Evolutionary conservation across 208 protist species (phyloP).

Genomic region (Acanthamoeba castellanii): DNA sequence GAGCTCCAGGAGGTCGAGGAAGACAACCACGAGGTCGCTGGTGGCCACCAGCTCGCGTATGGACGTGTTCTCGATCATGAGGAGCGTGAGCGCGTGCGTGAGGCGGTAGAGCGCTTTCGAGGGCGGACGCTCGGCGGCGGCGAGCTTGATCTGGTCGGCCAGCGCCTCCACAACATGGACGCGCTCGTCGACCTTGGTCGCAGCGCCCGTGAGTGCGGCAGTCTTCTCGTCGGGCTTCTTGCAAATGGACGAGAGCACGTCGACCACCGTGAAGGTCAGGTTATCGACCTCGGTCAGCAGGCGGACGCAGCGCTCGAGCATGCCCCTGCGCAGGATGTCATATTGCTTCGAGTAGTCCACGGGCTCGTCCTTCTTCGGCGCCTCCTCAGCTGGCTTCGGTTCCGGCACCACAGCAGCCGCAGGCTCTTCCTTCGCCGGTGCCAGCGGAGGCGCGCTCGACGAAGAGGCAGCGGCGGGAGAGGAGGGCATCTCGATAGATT

Average conservation of each 20-base stretch:
- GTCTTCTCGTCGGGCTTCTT: conserved; percentile 52
- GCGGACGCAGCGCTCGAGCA: conserved; percentile 40
- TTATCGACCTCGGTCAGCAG: conserved; percentile 61
- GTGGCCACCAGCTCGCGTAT: conserved; percentile 45
- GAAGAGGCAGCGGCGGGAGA: not conserved
- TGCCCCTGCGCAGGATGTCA: conserved; percentile 60
- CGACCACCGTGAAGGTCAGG: conserved; percentile 28
- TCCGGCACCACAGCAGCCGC: not conserved
- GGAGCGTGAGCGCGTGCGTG: conserved; percentile 60
- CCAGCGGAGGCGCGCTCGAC: not conserved
- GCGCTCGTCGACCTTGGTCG: conserved; percentile 11
- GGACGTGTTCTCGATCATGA: conserved; percentile 35
- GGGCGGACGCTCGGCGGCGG: conserved; percentile 29
- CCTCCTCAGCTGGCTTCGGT: conserved; percentile 10
- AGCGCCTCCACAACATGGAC: conserved; percentile 26
- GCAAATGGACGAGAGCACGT: conserved; percentile 54
- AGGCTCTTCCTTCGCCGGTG: not conserved
- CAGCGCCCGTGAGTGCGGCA: too few species aligned
- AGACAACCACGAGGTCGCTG: conserved; percentile 9
- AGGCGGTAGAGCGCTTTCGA: conserved; percentile 55
- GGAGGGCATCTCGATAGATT: not conserved
- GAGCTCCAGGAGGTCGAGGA: conserved; percentile 29
- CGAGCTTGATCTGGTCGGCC: conserved; percentile 7
- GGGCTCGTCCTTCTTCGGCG: conserved; percentile 12
- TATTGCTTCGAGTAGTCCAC: conserved; percentile 38